phyloP scores from a whole-genome alignment of 2,329 filamentous ascomycete genomes.

The Tothia fuscella region DNA sequence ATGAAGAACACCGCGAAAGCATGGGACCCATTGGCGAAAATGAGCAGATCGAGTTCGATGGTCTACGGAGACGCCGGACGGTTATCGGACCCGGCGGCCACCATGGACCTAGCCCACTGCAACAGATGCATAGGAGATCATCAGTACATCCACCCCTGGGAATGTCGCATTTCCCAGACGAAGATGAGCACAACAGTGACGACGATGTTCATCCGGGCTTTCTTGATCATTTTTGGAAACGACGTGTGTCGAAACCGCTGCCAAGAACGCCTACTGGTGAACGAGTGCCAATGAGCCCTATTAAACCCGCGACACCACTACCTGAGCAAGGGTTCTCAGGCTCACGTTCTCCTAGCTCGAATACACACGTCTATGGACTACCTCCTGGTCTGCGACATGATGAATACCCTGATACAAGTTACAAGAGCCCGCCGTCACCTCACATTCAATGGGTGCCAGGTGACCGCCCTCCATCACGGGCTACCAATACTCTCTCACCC shows the following conservation, averaged over 20 bases:
- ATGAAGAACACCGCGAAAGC: conserved; percentile 74
- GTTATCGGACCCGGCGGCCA: conserved; percentile 22
- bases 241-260: conserved; percentile 7
- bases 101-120: conserved; percentile 16
- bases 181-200: conserved; percentile 33
- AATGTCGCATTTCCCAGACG: conserved; percentile 71
- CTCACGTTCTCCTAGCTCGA: background rate
- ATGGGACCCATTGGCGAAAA: conserved; percentile 69
- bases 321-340: background rate
- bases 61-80: conserved; percentile 62
- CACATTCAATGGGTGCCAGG: conserved; percentile 14
- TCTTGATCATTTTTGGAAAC: conserved; percentile 23
- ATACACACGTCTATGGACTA: conserved; percentile 37
- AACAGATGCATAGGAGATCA: conserved; percentile 32
- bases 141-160: conserved; percentile 65
- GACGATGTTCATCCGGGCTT: conserved; percentile 36
- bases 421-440: conserved; percentile 27
- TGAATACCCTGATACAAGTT: conserved; percentile 36
- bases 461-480: background rate
- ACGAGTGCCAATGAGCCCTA: conserved; percentile 34
- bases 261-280: conserved; percentile 19
- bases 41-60: conserved; percentile 83
- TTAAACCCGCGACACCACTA: conserved; percentile 24
- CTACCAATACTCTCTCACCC: background rate
- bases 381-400: conserved; percentile 34